phyloP scores from a whole-genome alignment of 176 grass and related monocot genomes.

The Bromus sterilis region DNA sequence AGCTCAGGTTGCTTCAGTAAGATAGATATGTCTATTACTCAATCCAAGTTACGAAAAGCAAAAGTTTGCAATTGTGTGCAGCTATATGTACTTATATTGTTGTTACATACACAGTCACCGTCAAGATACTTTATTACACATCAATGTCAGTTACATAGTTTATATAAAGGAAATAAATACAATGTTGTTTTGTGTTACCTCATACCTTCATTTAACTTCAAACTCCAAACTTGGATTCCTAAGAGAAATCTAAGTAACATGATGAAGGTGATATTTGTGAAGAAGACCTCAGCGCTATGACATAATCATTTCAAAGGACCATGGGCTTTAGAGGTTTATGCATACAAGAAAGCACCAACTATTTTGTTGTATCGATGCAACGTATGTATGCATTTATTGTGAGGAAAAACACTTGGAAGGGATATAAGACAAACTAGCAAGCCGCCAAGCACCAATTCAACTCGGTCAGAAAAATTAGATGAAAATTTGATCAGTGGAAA shows the following conservation, averaged over 20 bases:
- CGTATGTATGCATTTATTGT: background rate
- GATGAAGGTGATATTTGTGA: slow-evolving; percentile 34
- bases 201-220: slow-evolving; percentile 9
- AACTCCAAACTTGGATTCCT: background rate
- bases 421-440: slow-evolving; percentile 20
- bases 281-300: background rate
- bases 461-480: slow-evolving; percentile 14
- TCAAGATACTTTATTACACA: slow-evolving; percentile 43
- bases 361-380: slow-evolving; percentile 12
- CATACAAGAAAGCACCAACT: slow-evolving; percentile 3
- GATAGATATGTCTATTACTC: slow-evolving; percentile 42
- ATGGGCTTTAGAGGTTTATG: background rate
- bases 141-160: slow-evolving; percentile 42
- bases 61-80: slow-evolving; percentile 53
- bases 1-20: slow-evolving; percentile 47
- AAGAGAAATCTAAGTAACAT: slow-evolving; percentile 12
- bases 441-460: background rate
- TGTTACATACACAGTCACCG: slow-evolving; percentile 31
- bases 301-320: slow-evolving; percentile 5
- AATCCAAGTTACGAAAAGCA: slow-evolving; percentile 39
- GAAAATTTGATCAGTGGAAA: background rate
- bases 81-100: slow-evolving; percentile 48
- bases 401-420: slow-evolving; percentile 18
- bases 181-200: slow-evolving; percentile 20
- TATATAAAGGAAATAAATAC: slow-evolving; percentile 48